These are phyloP conservation scores for Urtica urens DNA, from an alignment of 306 rosid species.

Conservation along the genomic window DNA sequence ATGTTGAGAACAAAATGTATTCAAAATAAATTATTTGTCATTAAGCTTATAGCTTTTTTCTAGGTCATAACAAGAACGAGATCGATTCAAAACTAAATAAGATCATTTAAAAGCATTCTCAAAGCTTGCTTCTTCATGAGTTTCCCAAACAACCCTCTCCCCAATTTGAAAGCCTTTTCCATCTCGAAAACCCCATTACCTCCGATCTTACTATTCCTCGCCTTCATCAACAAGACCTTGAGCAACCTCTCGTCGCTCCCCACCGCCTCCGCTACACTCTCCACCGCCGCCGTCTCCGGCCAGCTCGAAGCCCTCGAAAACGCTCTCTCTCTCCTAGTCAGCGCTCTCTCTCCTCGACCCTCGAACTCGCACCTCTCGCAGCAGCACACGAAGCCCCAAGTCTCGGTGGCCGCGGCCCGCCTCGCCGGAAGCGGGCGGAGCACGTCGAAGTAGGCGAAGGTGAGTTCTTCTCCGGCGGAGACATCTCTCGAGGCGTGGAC, in stretches of 20 bases:
- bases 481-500: conserved; percentile 78
- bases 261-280: conserved; percentile 44
- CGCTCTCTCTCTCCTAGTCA: conserved; percentile 59
- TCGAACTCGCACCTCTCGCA: conserved; percentile 80
- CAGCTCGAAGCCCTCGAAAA: conserved; percentile 70
- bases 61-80: conserved; percentile 24
- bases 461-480: conserved; percentile 75
- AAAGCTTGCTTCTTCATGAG: conserved; percentile 60
- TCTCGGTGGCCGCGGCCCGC: conserved; percentile 45
- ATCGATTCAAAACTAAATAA: no score
- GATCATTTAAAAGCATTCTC: conserved; percentile 30
- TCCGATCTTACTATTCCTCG: conserved; percentile 24
- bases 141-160: conserved; percentile 60
- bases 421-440: conserved; percentile 29
- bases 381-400: conserved; percentile 68
- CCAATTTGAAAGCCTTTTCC: conserved; percentile 50
- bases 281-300: conserved; percentile 36
- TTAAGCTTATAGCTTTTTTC: conserved; percentile 9
- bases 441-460: conserved; percentile 54
- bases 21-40: neutral
- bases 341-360: conserved; percentile 40
- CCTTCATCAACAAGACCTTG: conserved; percentile 34
- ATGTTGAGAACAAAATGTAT: neutral
- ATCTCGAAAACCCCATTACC: conserved; percentile 30
- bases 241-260: conserved; percentile 75